Percentiles rank a stretch among this genome's conserved stretches.
Evolutionary conservation across 2,329 filamentous ascomycete species (phyloP).

Genomic region (Diaporthe sp.): DNA sequence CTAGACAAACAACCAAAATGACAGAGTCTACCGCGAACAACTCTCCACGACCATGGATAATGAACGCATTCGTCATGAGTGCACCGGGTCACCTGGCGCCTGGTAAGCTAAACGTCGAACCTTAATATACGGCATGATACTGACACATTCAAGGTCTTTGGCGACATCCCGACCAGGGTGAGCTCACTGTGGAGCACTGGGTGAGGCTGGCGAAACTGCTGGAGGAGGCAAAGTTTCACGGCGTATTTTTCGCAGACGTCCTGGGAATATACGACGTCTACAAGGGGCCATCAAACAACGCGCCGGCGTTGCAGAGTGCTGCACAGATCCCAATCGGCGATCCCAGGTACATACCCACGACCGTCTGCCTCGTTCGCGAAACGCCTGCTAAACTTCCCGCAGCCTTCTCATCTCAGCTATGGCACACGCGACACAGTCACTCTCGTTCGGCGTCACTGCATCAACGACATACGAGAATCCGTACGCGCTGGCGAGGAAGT

Average conservation of each 20-base stretch:
- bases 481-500: constrained; percentile 74
- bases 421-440: constrained; percentile 76
- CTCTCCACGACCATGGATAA: constrained; percentile 45
- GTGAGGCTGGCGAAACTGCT: constrained; percentile 53
- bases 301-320: constrained; percentile 72
- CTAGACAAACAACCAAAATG: not conserved
- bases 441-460: constrained; percentile 79
- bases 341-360: constrained; percentile 65
- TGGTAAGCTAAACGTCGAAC: not conserved
- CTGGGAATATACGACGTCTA: constrained; percentile 78
- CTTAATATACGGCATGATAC: not conserved
- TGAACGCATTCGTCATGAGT: constrained; percentile 57
- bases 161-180: constrained; percentile 42
- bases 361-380: not conserved
- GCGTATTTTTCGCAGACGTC: constrained; percentile 56
- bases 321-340: constrained; percentile 81
- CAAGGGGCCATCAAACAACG: constrained; percentile 68
- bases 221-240: constrained; percentile 54
- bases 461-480: constrained; percentile 80
- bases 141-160: constrained; percentile 17
- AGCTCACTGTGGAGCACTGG: constrained; percentile 62
- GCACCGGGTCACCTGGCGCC: constrained; percentile 32
- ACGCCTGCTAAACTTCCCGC: not conserved
- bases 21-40: not conserved
- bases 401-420: constrained; percentile 65